Evolutionary conservation across 306 rosid species (phyloP), one percentile per base, ranked within the genome.

Genomic region (Vigna trinervia): DNA sequence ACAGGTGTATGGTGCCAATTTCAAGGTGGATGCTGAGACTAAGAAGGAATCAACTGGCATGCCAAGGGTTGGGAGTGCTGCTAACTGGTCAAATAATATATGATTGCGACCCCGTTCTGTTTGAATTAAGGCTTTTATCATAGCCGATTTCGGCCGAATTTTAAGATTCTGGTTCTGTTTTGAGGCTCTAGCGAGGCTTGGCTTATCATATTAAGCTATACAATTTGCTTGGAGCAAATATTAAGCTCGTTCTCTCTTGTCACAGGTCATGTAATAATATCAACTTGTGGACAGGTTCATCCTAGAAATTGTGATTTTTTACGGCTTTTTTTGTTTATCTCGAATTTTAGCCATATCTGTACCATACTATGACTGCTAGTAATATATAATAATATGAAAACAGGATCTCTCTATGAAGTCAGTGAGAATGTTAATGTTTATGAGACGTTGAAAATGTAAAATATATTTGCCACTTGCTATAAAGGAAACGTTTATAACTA

Each of bases 31-130:
- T 75, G 89, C 83, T 1, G 89, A 86, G 4, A 71, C 86, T 38
- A 88, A 90, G 73, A 95, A 93, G 89, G 99, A 92, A 79, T 11
- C 71, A 20, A 59, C 85, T 51, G 97, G 99, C 80, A 95, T 95
- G 90, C 97, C 99, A 0, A 88, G 99, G 84, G 98, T 95, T 48
- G 99, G 97, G 76, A 92, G 99, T 87, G 96, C 99, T 56, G 97
- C 98, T 75, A 89, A 95, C 85, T 95, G 99, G 99, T 89, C 99
- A 5, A 5, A 88, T 53, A 74, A 90, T 84, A 91, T 86, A 64
- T 95, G 85, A 91, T 78, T 81, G 78, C 75, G 45, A 71, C 20
- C 74, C 69, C 6, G 26, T 75, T 74, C 73, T 66, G 64, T 61
- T 61, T 63, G 69, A 17, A 60, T 74, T 69, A 15, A 43, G 83